These are phyloP conservation scores for Globisporangium polare DNA, from an alignment of 352 stramenopile genomes.

Conservation along the genomic window DNA sequence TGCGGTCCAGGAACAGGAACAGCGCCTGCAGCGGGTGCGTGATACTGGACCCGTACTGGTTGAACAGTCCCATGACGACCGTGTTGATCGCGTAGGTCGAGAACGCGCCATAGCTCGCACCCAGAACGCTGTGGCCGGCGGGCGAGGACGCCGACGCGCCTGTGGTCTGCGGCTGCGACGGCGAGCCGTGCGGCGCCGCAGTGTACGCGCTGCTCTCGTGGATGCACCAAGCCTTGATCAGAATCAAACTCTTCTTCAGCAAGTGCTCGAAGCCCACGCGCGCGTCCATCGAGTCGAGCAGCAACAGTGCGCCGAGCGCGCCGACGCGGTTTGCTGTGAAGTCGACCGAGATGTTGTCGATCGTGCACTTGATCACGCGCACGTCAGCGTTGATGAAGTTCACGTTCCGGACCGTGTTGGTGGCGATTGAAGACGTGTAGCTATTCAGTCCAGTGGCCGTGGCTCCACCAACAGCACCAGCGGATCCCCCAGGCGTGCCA, in stretches of 20 bases:
- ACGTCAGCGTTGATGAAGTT: constrained; percentile 89
- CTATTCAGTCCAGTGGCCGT: neutral
- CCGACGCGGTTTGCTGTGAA: constrained; percentile 84
- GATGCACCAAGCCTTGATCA: constrained; percentile 90
- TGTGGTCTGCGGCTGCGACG: constrained; percentile 8
- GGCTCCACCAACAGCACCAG: neutral
- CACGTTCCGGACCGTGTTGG: constrained; percentile 81
- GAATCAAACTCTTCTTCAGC: constrained; percentile 85
- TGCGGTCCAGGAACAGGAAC: constrained; percentile 80
- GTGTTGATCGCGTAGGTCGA: constrained; percentile 88
- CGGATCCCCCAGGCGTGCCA: neutral
- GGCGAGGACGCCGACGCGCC: neutral
- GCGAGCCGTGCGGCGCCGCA: constrained; percentile 1
- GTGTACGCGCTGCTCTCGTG: constrained; percentile 79
- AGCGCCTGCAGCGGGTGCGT: constrained; percentile 80
- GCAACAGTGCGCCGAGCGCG: constrained; percentile 68
- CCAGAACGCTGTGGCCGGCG: constrained; percentile 53
- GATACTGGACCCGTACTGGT: constrained; percentile 67
- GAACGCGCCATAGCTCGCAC: constrained; percentile 69
- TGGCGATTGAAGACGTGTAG: neutral
- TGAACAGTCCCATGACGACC: constrained; percentile 88
- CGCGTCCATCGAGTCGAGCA: constrained; percentile 82
- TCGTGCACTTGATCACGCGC: constrained; percentile 87
- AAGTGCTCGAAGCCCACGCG: constrained; percentile 76
- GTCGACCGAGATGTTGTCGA: constrained; percentile 89